A percentile compares a stretch with the other conserved stretches of the same genome.
These are phyloP conservation scores for Sugiyamaella floridensis DNA, from an alignment of 805 yeast species.

Conservation along the genomic window DNA sequence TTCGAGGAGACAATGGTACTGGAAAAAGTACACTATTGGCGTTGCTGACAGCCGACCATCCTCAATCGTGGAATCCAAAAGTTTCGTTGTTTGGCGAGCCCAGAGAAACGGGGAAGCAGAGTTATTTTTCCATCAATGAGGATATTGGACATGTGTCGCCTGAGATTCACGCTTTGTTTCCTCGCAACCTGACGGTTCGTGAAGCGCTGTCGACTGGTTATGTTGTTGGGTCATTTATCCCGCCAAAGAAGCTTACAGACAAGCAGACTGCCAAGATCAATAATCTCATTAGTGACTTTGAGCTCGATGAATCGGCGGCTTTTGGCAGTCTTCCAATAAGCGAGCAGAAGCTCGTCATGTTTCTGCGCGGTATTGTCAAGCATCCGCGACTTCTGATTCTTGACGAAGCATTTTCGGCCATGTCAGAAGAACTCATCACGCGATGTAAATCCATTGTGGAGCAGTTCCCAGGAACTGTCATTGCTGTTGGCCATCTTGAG, in stretches of 20 bases:
- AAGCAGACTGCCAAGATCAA: constrained; percentile 37
- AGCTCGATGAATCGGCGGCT: constrained; percentile 35
- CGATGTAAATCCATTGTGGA: constrained; percentile 48
- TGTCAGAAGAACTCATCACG: constrained; percentile 59
- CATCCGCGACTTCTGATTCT: constrained; percentile 71
- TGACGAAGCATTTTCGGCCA: constrained; percentile 90
- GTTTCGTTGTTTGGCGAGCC: constrained; percentile 58
- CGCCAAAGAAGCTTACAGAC: constrained; percentile 37
- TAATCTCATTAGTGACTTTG: constrained; percentile 42
- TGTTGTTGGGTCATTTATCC: constrained; percentile 56
- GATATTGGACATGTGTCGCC: constrained; percentile 86
- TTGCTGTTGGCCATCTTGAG: constrained; percentile 76
- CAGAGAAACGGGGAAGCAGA: constrained; percentile 66
- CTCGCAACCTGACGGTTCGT: constrained; percentile 43
- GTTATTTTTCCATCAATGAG: constrained; percentile 71
- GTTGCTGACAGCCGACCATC: constrained; percentile 87
- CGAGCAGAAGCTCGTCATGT: constrained; percentile 70
- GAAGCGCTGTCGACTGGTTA: constrained; percentile 69
- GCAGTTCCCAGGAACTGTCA: constrained; percentile 54
- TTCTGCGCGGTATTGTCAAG: constrained; percentile 71
- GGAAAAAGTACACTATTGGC: constrained; percentile 89
- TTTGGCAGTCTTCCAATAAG: constrained; percentile 58
- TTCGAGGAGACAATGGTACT: constrained; percentile 83
- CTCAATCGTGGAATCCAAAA: constrained; percentile 83
- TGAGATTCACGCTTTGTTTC: constrained; percentile 84